Evolutionary conservation across 1,284 basidiomycete species (phyloP).

Genomic region (Polyporus tsugae): DNA sequence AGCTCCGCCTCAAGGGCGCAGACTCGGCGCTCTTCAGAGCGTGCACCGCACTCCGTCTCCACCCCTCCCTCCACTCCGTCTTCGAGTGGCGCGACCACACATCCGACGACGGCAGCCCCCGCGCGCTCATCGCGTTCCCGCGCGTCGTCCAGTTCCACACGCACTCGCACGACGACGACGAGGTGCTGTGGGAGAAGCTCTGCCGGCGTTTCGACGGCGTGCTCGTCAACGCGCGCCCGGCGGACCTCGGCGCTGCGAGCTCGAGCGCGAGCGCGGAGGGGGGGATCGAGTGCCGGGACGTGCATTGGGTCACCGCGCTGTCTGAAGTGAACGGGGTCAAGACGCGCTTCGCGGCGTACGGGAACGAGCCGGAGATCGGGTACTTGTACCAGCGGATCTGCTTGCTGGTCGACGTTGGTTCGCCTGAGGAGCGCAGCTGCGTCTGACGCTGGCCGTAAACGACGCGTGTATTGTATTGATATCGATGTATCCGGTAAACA

Average conservation of each 20-base stretch:
- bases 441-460: too few relatives aligned
- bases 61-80: constrained; percentile 22
- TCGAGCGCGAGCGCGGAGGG: neutral
- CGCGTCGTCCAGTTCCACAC: constrained; percentile 23
- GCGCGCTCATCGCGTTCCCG: constrained; percentile 27
- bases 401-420: constrained; percentile 22
- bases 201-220: constrained; percentile 24
- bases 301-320: constrained; percentile 26
- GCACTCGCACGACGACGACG: constrained; percentile 22
- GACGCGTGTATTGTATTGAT: too few relatives aligned
- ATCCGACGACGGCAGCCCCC: neutral
- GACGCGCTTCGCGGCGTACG: constrained; percentile 26
- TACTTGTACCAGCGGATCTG: constrained; percentile 26
- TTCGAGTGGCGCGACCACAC: constrained; percentile 20
- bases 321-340: constrained; percentile 17
- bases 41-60: constrained; percentile 22
- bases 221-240: constrained; percentile 19
- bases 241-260: neutral
- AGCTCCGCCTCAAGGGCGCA: constrained; percentile 30
- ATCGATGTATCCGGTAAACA: too few relatives aligned
- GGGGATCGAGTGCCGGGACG: neutral
- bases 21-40: constrained; percentile 33
- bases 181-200: constrained; percentile 25
- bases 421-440: constrained; percentile 1
- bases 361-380: constrained; percentile 26